phyloP scores from a whole-genome alignment of 2,329 filamentous ascomycete genomes.

The Neonectria ditissima region DNA sequence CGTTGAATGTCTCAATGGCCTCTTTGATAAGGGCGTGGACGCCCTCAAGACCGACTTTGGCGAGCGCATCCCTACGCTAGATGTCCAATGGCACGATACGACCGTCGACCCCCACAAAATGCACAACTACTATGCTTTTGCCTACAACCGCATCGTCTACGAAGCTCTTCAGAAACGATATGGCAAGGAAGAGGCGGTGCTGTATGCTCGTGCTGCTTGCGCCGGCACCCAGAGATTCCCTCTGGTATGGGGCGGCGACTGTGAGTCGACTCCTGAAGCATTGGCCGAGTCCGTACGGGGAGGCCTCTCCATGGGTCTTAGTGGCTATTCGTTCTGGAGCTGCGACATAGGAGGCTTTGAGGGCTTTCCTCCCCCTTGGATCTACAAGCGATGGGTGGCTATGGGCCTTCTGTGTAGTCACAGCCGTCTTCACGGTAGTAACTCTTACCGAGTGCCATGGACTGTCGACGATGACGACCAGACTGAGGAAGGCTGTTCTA shows the following conservation, averaged over 20 bases:
- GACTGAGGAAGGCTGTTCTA: conserved; percentile 65
- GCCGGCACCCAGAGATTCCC: conserved; percentile 78
- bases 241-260: conserved; percentile 80
- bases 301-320: conserved; percentile 72
- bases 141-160: conserved; percentile 78
- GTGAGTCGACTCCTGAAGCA: conserved; percentile 78
- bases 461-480: conserved; percentile 74
- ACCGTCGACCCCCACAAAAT: conserved; percentile 71
- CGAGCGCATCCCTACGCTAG: conserved; percentile 75
- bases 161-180: conserved; percentile 70
- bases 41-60: conserved; percentile 82
- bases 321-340: conserved; percentile 76
- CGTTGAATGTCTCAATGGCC: conserved; percentile 66
- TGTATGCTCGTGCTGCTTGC: conserved; percentile 75
- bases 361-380: conserved; percentile 72
- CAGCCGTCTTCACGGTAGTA: conserved; percentile 76
- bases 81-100: conserved; percentile 73
- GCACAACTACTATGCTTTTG: conserved; percentile 83
- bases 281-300: conserved; percentile 78
- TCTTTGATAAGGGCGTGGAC: conserved; percentile 78
- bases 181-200: conserved; percentile 66
- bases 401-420: conserved; percentile 79
- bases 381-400: conserved; percentile 85
- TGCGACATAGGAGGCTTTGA: conserved; percentile 81
- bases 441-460: conserved; percentile 81